phyloP scores from a whole-genome alignment of 2,329 filamentous ascomycete genomes.

The Hypoxylon sp. region DNA sequence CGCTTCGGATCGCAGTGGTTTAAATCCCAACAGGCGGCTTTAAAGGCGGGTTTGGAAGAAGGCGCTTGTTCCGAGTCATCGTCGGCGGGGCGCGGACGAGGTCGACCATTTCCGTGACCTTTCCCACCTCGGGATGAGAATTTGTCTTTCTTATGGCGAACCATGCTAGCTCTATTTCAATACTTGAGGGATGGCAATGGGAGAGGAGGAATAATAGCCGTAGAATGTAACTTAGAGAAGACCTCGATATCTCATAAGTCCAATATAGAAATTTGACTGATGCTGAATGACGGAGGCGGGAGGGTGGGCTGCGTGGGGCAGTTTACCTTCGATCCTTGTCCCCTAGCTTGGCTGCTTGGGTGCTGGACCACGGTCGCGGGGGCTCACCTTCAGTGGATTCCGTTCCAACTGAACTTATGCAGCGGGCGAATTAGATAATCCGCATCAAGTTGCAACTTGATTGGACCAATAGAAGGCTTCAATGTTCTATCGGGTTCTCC shows the following conservation, averaged over 20 bases:
- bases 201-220: background rate
- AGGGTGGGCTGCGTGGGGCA: constrained; percentile 30
- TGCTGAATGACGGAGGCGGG: constrained; percentile 37
- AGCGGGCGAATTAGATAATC: constrained; percentile 28
- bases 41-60: constrained; percentile 73
- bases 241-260: background rate
- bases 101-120: constrained; percentile 71
- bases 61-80: constrained; percentile 59
- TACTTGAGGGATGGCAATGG: background rate
- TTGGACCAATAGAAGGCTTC: constrained; percentile 13
- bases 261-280: constrained; percentile 10
- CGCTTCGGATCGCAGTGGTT: constrained; percentile 98
- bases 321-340: constrained; percentile 14
- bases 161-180: constrained; percentile 71
- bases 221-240: background rate
- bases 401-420: background rate
- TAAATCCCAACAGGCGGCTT: constrained; percentile 97
- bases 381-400: constrained; percentile 3
- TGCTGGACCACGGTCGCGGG: constrained; percentile 8
- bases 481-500: constrained; percentile 33
- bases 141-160: constrained; percentile 95
- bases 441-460: constrained; percentile 2
- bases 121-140: constrained; percentile 81
- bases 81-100: constrained; percentile 64
- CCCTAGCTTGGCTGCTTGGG: background rate